Base-by-base conservation (phyloP, 2,329 filamentous ascomycete genomes). In the Pochonia chlamydosporia region DNA sequence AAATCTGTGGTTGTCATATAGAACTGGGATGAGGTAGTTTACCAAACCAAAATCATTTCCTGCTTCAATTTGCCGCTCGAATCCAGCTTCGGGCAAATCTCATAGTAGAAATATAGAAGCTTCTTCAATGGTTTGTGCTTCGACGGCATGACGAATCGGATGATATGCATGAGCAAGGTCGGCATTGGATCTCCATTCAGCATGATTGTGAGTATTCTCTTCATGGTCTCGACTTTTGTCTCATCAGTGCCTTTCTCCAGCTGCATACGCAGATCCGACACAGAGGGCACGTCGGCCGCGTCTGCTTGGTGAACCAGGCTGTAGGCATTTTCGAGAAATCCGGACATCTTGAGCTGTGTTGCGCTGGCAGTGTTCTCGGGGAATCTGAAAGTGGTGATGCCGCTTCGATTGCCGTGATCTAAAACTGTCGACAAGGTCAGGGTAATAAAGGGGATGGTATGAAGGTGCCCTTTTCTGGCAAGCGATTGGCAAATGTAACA, bases 1-100 rank as follows among this genome's bases (percentile, higher is more conserved):
- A 26, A 14, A 3, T n/a, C n/a, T n/a, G n/a, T n/a, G n/a, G n/a
- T n/a, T n/a, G n/a, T n/a, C n/a, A n/a, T n/a, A n/a, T n/a, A n/a
- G n/a, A n/a, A n/a, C n/a, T 18, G 18, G 4, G 9, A 18, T 11
- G 11, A 20, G 43, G 20, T 33, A 47, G 49, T 63, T 40, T 59
- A 96, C 92, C 93, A 99, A 60, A 99, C 93, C 62, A 99, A 74
- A 67, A 99, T 99, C 89, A 96, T 97, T 73, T 99, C 93, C 72
- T 99, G 93, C 78, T 96, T 96, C 55, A 99, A 75, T 78, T 97
- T 99, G 62, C 93, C 93, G 63, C 77, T 84, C 46, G 84, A 77
- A 69, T 99, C 93, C 49, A 90, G 84, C 74, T 99, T 99, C 35
- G 92, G 93, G 68, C 93, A 97, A 66, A 97, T 93, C 72, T 99